phyloP scores from a whole-genome alignment of 495 filamentous ascomycete genomes.

The Trichoderma orchidacearum region DNA sequence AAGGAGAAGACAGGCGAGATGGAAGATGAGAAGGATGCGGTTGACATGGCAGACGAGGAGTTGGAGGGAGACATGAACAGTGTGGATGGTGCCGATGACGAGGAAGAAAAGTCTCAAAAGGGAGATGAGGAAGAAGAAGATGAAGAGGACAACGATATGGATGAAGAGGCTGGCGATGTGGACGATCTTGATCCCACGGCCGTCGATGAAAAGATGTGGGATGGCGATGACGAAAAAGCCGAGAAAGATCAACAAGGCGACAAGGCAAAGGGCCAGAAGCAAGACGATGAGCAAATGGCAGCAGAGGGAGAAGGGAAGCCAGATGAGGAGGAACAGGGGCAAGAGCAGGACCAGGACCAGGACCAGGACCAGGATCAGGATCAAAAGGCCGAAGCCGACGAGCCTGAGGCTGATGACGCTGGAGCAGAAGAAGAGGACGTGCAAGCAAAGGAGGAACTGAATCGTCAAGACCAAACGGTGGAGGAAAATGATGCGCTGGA shows the following conservation, averaged over 20 bases:
- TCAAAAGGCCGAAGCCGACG: conserved; percentile 42
- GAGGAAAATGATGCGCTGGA: conserved; percentile 44
- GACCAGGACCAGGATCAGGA: conserved; percentile 39
- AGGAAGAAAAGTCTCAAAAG: conserved; percentile 34
- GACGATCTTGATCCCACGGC: conserved; percentile 78
- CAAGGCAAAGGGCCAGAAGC: conserved; percentile 46
- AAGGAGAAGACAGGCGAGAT: conserved; percentile 56
- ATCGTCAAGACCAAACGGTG: conserved; percentile 52
- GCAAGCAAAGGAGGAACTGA: conserved; percentile 49
- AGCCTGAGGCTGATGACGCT: conserved; percentile 39
- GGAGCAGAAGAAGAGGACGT: conserved; percentile 62
- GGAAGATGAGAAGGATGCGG: conserved; percentile 76
- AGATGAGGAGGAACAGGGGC: conserved; percentile 36
- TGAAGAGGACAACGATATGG: conserved; percentile 53
- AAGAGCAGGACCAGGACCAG: conserved; percentile 37
- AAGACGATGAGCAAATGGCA: conserved; percentile 51
- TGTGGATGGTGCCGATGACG: conserved; percentile 39
- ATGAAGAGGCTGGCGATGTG: conserved; percentile 80
- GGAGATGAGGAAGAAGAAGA: conserved; percentile 38
- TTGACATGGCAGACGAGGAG: conserved; percentile 88
- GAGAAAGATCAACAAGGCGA: conserved; percentile 77
- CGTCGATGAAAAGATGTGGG: conserved; percentile 97
- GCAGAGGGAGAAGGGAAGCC: conserved; percentile 26
- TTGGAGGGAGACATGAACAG: conserved; percentile 70
- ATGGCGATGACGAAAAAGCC: conserved; percentile 59